Conservation (phyloP, 2,329 filamentous ascomycete species). For the Beauveria pseudobassiana region DNA sequence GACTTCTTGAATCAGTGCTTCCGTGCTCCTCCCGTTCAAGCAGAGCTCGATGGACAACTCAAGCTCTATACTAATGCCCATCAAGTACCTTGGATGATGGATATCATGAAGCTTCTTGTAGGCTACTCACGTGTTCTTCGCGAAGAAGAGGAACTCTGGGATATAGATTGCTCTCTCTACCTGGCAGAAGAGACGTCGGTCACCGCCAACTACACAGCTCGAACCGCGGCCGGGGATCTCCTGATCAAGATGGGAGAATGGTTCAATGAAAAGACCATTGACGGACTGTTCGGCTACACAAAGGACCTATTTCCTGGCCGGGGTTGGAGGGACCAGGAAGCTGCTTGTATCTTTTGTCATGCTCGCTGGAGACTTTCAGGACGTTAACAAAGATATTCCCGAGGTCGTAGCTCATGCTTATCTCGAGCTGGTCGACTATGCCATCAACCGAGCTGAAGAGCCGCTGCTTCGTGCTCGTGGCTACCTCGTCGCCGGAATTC, state of each 20-base stretch:
- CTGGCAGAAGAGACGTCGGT: constrained; percentile 91
- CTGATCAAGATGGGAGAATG: constrained; percentile 90
- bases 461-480: constrained; percentile 79
- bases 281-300: constrained; percentile 71
- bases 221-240: constrained; percentile 86
- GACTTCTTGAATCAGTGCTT: constrained; percentile 92
- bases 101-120: constrained; percentile 79
- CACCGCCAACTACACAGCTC: constrained; percentile 90
- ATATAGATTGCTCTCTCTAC: constrained; percentile 92
- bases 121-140: constrained; percentile 83
- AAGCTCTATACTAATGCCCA: constrained; percentile 50
- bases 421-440: constrained; percentile 71
- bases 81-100: constrained; percentile 71
- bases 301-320: constrained; percentile 60
- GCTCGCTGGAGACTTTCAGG: constrained; percentile 74
- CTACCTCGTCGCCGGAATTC: constrained; percentile 74
- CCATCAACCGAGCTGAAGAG: constrained; percentile 61
- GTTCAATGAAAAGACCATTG: constrained; percentile 67
- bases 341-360: constrained; percentile 80
- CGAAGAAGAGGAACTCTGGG: constrained; percentile 93
- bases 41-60: constrained; percentile 79
- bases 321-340: constrained; percentile 63
- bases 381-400: constrained; percentile 65
- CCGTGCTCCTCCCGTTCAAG: constrained; percentile 77
- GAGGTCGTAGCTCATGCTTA: constrained; percentile 64